Evolutionary conservation across 352 stramenopile species (phyloP).

Genomic region (Phytophthora fragariae): DNA sequence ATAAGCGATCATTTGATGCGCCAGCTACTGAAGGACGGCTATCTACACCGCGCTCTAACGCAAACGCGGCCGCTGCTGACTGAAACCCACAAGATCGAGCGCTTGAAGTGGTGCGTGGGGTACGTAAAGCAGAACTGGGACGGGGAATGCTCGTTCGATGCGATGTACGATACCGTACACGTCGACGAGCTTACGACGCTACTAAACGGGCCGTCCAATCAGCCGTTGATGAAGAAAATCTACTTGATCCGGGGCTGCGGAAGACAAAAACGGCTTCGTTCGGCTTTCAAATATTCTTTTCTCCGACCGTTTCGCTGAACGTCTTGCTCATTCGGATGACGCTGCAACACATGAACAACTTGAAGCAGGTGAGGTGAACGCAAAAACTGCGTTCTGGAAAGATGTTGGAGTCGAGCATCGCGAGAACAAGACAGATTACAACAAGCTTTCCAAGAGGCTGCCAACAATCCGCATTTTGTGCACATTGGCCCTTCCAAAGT

Average conservation of each 20-base stretch:
- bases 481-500: neutral
- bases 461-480: neutral
- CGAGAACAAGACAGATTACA: neutral
- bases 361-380: neutral
- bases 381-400: neutral
- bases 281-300: conserved; percentile 1
- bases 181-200: neutral
- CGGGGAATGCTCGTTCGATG: no score
- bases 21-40: no score
- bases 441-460: neutral
- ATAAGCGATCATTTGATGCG: no score
- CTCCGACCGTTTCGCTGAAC: neutral
- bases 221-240: neutral
- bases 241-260: neutral
- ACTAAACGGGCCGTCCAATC: neutral
- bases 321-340: neutral
- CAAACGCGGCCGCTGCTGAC: no score
- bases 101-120: no score
- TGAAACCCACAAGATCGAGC: no score
- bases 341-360: neutral
- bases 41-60: no score
- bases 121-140: no score
- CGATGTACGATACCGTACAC: no score
- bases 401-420: neutral
- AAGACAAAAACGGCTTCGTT: neutral